Percentiles rank a stretch among this genome's conserved stretches.
These are phyloP conservation scores for Neofusicoccum sp. DNA, from an alignment of 2,329 filamentous ascomycete genomes.

Conservation along the genomic window DNA sequence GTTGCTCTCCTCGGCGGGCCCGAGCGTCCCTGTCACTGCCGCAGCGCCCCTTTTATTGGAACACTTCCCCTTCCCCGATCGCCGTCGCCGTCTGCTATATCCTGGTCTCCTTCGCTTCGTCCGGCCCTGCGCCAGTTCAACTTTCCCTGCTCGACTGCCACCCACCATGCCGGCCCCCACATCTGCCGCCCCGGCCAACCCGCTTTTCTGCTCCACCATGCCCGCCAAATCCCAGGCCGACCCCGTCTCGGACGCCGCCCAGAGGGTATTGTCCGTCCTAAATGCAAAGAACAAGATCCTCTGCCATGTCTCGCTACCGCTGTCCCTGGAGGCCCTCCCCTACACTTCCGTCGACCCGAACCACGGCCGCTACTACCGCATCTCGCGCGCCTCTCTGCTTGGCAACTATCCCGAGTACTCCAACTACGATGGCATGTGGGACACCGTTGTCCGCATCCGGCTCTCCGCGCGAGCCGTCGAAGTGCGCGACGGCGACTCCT, in stretches of 20 bases:
- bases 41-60: slow-evolving; percentile 10
- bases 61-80: slow-evolving; percentile 12
- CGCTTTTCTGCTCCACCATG: neutral
- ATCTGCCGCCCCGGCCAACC: neutral
- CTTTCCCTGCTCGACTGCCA: neutral
- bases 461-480: slow-evolving; percentile 2
- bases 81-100: slow-evolving; percentile 1
- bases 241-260: slow-evolving; percentile 3
- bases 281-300: slow-evolving; percentile 6
- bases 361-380: slow-evolving; percentile 13
- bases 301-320: slow-evolving; percentile 3
- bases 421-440: slow-evolving; percentile 20
- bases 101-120: slow-evolving; percentile 9
- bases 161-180: neutral
- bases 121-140: neutral
- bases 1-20: neutral
- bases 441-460: slow-evolving; percentile 16
- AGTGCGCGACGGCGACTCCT: slow-evolving; percentile 6
- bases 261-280: slow-evolving; percentile 1
- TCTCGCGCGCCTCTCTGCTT: slow-evolving; percentile 11
- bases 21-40: neutral
- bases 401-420: slow-evolving; percentile 12
- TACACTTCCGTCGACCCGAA: neutral
- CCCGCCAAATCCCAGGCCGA: neutral
- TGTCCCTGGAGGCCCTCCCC: slow-evolving; percentile 4